A percentile compares a stretch with the other conserved stretches of the same genome.
These are phyloP conservation scores for Blastocystis sp. DNA, from an alignment of 352 stramenopile species.

Conservation along the genomic window DNA sequence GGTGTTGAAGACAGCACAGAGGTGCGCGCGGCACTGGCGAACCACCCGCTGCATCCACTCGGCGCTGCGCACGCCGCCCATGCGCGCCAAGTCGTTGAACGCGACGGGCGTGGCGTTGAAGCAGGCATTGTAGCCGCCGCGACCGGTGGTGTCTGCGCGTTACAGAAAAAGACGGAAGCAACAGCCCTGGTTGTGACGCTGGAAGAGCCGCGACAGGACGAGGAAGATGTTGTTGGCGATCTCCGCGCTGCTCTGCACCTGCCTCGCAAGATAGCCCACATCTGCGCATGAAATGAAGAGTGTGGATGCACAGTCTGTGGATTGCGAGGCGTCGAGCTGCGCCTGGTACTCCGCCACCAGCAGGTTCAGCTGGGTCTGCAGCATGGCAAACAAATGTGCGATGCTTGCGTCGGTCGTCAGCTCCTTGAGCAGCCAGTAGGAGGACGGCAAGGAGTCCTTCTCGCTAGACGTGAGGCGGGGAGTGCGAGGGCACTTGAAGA, in stretches of 20 bases:
- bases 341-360: background rate
- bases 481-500: background rate
- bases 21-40: background rate
- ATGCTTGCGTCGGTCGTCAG: conserved; percentile 7
- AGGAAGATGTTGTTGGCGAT: conserved; percentile 36
- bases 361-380: background rate
- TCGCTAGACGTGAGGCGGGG: background rate
- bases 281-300: background rate
- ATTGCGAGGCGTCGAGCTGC: background rate
- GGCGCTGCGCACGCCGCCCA: background rate
- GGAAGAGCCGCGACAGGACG: conserved; percentile 5
- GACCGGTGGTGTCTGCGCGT: background rate
- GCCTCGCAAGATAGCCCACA: background rate
- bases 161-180: background rate
- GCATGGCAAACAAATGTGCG: conserved; percentile 22
- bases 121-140: conserved; percentile 40
- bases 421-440: background rate
- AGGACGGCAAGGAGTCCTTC: background rate
- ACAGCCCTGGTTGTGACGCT: background rate
- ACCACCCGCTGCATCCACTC: background rate
- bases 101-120: conserved; percentile 19
- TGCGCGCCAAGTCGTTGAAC: background rate
- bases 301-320: background rate
- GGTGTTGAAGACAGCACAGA: background rate
- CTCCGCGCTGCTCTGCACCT: background rate